Evolutionary conservation across 176 grass and related monocot species (phyloP).

Genomic region (Phragmites australis): DNA sequence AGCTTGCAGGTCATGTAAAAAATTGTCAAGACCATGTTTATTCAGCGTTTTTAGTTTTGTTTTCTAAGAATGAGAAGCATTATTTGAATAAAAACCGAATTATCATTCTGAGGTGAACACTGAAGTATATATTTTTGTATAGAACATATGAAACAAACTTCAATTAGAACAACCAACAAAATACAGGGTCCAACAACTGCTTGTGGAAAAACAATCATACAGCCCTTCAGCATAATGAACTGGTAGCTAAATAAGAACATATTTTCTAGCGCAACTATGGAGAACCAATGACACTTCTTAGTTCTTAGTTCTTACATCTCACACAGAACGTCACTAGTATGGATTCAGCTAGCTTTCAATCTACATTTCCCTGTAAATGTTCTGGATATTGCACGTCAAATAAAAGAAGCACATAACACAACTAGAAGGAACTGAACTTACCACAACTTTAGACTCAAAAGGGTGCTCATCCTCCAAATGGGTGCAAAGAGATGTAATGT

Average conservation of each 20-base stretch:
- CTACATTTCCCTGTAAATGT: background rate
- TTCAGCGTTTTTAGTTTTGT: background rate
- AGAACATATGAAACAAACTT: background rate
- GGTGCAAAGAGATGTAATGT: slow-evolving; percentile 62
- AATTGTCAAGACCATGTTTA: background rate
- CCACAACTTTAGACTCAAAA: slow-evolving; percentile 69
- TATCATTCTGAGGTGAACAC: background rate
- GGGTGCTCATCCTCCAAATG: slow-evolving; percentile 80
- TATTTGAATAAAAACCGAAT: background rate
- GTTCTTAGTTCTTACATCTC: background rate
- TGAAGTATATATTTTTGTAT: too few species aligned
- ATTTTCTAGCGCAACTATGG: background rate
- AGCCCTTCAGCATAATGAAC: background rate
- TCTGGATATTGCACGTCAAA: background rate
- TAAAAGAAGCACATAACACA: background rate
- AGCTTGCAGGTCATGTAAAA: background rate
- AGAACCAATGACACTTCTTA: background rate
- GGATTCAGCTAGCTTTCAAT: background rate
- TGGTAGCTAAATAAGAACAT: background rate
- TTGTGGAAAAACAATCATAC: background rate
- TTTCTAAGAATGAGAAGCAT: background rate
- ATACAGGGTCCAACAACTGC: background rate
- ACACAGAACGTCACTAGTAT: background rate
- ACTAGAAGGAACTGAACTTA: slow-evolving; percentile 27
- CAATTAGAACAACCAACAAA: background rate